phyloP scores from a whole-genome alignment of 2,329 filamentous ascomycete species.

The Neonectria ditissima region DNA sequence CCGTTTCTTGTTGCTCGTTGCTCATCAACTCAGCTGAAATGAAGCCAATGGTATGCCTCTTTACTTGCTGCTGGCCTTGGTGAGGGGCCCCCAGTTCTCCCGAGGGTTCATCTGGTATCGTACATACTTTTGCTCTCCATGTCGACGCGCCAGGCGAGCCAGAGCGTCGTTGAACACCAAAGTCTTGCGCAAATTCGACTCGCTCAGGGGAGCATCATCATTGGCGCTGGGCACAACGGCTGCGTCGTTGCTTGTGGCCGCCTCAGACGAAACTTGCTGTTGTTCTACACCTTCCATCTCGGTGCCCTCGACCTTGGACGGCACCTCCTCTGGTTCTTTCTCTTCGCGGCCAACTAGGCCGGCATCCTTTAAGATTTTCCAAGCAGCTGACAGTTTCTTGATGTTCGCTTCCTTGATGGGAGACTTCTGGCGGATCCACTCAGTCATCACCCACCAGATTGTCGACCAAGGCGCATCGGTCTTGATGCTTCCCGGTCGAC shows the following conservation, averaged over 20 bases:
- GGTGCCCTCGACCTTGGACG: constrained; percentile 42
- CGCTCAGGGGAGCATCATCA: constrained; percentile 34
- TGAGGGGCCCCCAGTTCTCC: constrained; percentile 94
- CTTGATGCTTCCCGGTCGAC: constrained; percentile 89
- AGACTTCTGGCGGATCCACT: constrained; percentile 86
- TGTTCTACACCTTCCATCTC: constrained; percentile 56
- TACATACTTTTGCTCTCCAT: constrained; percentile 77
- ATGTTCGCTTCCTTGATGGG: constrained; percentile 81
- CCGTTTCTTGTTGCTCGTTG: not conserved
- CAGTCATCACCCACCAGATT: constrained; percentile 92
- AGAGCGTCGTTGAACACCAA: constrained; percentile 81
- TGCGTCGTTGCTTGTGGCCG: constrained; percentile 31
- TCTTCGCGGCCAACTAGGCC: constrained; percentile 53
- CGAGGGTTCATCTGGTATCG: constrained; percentile 91
- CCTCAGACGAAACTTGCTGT: constrained; percentile 26
- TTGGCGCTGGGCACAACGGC: constrained; percentile 36
- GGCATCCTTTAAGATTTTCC: constrained; percentile 69
- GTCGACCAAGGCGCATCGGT: constrained; percentile 92
- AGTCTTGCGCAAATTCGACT: constrained; percentile 67
- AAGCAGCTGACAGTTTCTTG: constrained; percentile 77
- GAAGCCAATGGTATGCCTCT: constrained; percentile 45
- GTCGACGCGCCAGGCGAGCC: constrained; percentile 76
- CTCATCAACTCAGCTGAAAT: not conserved
- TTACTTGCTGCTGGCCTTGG: constrained; percentile 69
- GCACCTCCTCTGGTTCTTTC: constrained; percentile 33